Conservation (phyloP, 176 grass and related monocot species). For the Tillandsia leiboldiana region DNA sequence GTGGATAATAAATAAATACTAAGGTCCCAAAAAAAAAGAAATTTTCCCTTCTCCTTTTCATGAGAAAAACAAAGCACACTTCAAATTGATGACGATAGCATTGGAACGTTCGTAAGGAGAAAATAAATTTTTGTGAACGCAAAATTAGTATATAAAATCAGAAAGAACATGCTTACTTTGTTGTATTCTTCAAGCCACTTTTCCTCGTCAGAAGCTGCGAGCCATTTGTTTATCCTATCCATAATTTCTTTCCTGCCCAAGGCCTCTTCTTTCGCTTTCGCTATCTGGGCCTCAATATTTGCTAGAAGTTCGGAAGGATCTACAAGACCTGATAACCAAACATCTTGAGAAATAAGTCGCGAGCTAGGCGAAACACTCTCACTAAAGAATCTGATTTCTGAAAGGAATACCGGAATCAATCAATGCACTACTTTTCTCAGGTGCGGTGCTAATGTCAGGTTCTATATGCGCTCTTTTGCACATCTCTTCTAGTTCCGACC, state of each 20-base stretch:
- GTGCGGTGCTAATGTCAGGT: constrained; percentile 68
- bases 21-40: not conserved
- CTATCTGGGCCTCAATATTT: constrained; percentile 79
- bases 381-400: not conserved
- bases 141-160: constrained; percentile 5
- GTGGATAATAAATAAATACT: not conserved
- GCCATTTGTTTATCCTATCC: constrained; percentile 90
- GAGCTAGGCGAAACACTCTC: not conserved
- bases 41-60: not conserved
- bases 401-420: constrained; percentile 58
- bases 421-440: constrained; percentile 72
- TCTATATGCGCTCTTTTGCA: constrained; percentile 76
- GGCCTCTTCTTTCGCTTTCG: constrained; percentile 75
- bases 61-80: not conserved
- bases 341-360: constrained; percentile 9
- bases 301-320: constrained; percentile 72
- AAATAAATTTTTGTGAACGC: not conserved
- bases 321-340: constrained; percentile 41
- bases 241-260: constrained; percentile 89
- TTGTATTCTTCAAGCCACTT: constrained; percentile 97
- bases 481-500: constrained; percentile 79
- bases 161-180: constrained; percentile 36
- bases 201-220: constrained; percentile 86
- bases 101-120: not conserved
- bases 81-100: not conserved